Base-by-base conservation (phyloP, 2,329 filamentous ascomycete species). In the Coleophoma eucalyptorum region DNA sequence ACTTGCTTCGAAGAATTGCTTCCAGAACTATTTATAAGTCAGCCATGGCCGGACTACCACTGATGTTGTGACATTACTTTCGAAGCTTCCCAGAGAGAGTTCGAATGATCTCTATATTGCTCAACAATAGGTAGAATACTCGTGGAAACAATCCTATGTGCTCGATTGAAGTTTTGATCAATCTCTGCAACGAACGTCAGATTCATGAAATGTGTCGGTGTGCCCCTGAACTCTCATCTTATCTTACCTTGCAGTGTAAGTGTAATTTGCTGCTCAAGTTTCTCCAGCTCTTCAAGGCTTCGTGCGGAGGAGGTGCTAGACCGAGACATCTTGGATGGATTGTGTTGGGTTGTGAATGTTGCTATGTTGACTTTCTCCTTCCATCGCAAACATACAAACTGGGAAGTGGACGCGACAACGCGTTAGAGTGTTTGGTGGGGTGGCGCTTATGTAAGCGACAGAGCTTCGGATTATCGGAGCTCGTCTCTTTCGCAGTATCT, bases 1-100 rank as follows among this genome's bases (percentile, higher is more conserved):
- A 44, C 92, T 96, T 34, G 94, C 91, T 72, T 99, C 94, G 71
- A 99, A 99, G 76, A 99, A 99, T 75, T 97, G 92, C 72, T 99
- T 99, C 94, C 94, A 99, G 72, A 99, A 99, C 89, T 95, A 64
- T 55, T 55, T 55, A 53, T 47, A 55, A 42, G 50, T 65, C 46
- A 56, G 52, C 37, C n/a, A 37, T 16, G 35, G 19, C 47, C 34
- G 11, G 19, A 21, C 34, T 34, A 11, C 16, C 44, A 16, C n/a
- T 37, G 20, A 33, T 12, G 13, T 6, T 42, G 44, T 42, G 50
- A 64, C 35, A 50, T 8, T 26, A 93, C 90, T 82, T 96, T 96
- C 49, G 93, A 96, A 19, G 92, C 91, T 62, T 97, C 92, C 94
- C 94, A 99, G 2, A 99, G 93, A 45, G 91, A 84, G 56, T 86